Base-by-base conservation (phyloP, 2,329 filamentous ascomycete species). In the Trichoderma citrinoviride region DNA sequence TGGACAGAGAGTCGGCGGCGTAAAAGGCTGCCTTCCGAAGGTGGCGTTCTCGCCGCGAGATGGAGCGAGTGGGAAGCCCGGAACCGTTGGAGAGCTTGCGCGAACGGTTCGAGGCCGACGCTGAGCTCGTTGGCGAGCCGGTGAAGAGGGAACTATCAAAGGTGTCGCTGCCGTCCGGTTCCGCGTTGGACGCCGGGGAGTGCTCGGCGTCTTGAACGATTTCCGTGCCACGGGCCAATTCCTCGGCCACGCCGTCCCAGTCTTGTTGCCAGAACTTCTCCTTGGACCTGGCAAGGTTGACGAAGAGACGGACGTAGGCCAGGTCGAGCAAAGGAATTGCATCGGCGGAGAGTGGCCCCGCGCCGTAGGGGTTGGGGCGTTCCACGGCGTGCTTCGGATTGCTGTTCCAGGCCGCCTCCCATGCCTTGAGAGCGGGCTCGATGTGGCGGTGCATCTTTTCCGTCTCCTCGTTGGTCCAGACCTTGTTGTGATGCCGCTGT, bases 391-490 rank as follows among this genome's bases (percentile, higher is more conserved):
- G 93, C 49, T 90, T 86, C 12, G 92, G 90, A 73, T 95, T 96
- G 71, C 88, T 91, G 47, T 89, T 87, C 94, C 94, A 98, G 0
- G 93, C 93, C 53, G 90, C 85, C 78, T 97, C 92, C 95, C 95
- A 99, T 7, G 94, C 93, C 75, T 93, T 90, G 67, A 99, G 81
- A 2, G 94, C 94, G 12, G 94, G 94, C 75, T 97, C 93, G 65
- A 98, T 96, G 73, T 97, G 93, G 1, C 90, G 87, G 75, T 97
- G 93, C 93, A 98, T 96, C 68, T 93, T 92, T 70, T 98, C 93
- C 0, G 92, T 96, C 77, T 98, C 94, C 69, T 94, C 90, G 40
- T 89, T 87, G 2, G 93, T 96, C 94, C 94, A 97, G 55, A 92
- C 83, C 67, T 92, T 89, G 70, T 91, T 93, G 71, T 93, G 89